Evolutionary conservation across 768 basidiomycete species (phyloP).

Genomic region (Termitomyces sp.): DNA sequence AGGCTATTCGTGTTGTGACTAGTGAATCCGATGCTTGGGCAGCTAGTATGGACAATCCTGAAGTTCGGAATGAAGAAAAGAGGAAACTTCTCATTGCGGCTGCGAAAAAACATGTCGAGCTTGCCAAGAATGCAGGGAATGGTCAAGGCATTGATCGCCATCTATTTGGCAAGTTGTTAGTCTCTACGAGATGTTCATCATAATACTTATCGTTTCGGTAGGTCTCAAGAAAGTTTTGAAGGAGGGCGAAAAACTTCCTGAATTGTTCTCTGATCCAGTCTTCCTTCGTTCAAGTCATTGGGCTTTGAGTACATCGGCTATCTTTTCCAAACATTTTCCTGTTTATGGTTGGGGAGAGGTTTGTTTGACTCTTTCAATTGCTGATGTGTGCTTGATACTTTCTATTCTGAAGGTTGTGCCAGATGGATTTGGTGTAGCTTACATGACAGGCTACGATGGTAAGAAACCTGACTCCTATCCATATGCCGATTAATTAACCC

Average conservation of each 20-base stretch:
- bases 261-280: slow-evolving; percentile 72
- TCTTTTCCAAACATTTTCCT: slow-evolving; percentile 80
- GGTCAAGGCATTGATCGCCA: slow-evolving; percentile 85
- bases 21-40: slow-evolving; percentile 75
- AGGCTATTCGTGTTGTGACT: slow-evolving; percentile 85
- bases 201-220: slow-evolving; percentile 18
- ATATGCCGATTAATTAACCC: neutral
- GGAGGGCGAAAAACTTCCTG: slow-evolving; percentile 59
- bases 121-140: slow-evolving; percentile 61
- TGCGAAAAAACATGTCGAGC: slow-evolving; percentile 52
- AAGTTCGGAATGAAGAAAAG: slow-evolving; percentile 33
- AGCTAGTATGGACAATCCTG: slow-evolving; percentile 60
- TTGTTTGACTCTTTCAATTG: slow-evolving; percentile 7
- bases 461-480: slow-evolving; percentile 12
- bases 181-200: too few relatives aligned
- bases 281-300: slow-evolving; percentile 70
- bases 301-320: slow-evolving; percentile 86
- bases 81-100: slow-evolving; percentile 54
- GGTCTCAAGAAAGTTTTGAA: slow-evolving; percentile 67
- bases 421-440: slow-evolving; percentile 92
- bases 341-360: slow-evolving; percentile 94
- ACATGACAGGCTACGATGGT: slow-evolving; percentile 89
- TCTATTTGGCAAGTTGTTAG: slow-evolving; percentile 66
- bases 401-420: slow-evolving; percentile 60
- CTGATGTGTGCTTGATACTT: neutral